Percentiles rank a stretch among this genome's conserved stretches.
Evolutionary conservation across 1,284 basidiomycete species (phyloP).

Genomic region (Tylopilus sp.): DNA sequence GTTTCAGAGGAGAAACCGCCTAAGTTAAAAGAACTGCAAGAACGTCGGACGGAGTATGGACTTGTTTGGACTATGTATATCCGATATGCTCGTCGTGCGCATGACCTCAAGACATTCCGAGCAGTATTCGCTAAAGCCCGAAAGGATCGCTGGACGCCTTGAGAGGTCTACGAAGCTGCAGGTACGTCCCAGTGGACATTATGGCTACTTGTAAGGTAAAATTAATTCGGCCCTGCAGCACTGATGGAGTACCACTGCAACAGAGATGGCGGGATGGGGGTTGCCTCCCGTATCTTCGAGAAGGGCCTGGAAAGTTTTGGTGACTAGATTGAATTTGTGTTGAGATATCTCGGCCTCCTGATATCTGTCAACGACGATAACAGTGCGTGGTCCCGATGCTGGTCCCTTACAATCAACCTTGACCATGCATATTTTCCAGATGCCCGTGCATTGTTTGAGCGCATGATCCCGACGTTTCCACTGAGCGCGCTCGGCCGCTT

Average conservation of each 20-base stretch:
- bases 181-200: conserved; percentile 61
- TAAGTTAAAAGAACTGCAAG: conserved; percentile 65
- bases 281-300: conserved; percentile 95
- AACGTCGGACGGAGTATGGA: conserved; percentile 75
- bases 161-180: conserved; percentile 95
- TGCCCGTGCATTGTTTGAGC: conserved; percentile 95
- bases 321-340: conserved; percentile 88
- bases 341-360: conserved; percentile 93
- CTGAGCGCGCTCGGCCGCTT: conserved; percentile 85
- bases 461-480: conserved; percentile 84
- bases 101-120: conserved; percentile 76
- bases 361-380: conserved; percentile 96
- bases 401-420: conserved; percentile 1
- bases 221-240: conserved; percentile 66
- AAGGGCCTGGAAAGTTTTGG: conserved; percentile 91
- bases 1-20: conserved; percentile 59
- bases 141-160: conserved; percentile 87
- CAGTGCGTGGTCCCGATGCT: conserved; percentile 65
- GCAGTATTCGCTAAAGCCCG: conserved; percentile 88
- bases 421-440: conserved; percentile 60
- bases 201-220: conserved; percentile 19
- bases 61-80: conserved; percentile 90
- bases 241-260: conserved; percentile 97
- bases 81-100: conserved; percentile 67
- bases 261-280: conserved; percentile 75